A percentile compares a stretch with the other conserved stretches of the same genome.
These are phyloP conservation scores for Plasmodium blacklocki DNA, from an alignment of 169 alveolate species.

Conservation along the genomic window DNA sequence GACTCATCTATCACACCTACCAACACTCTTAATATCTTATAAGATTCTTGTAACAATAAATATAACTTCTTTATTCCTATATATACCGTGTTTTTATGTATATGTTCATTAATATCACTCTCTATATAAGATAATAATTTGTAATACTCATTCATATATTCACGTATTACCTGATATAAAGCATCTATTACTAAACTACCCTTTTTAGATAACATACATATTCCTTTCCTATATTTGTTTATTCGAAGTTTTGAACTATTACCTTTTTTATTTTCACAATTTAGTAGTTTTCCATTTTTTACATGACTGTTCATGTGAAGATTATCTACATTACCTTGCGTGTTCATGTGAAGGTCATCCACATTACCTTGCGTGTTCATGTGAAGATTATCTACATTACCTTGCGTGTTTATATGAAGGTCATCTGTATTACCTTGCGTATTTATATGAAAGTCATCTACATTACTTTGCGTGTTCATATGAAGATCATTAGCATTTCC, in stretches of 20 bases:
- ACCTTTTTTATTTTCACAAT: neutral
- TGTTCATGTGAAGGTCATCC: no score
- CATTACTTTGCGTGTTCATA: no score
- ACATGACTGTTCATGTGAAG: neutral
- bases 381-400: no score
- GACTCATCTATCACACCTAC: slow-evolving; percentile 66
- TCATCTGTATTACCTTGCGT: no score
- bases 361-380: no score
- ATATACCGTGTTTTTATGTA: slow-evolving; percentile 65
- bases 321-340: no score
- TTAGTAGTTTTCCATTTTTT: neutral
- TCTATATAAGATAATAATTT: slow-evolving; percentile 54
- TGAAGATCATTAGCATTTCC: no score
- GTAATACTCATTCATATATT: slow-evolving; percentile 61
- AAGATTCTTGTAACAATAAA: slow-evolving; percentile 41
- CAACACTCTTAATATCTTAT: slow-evolving; percentile 57
- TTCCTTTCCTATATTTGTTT: neutral
- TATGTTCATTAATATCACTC: slow-evolving; percentile 71
- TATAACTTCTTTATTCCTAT: slow-evolving; percentile 51
- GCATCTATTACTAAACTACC: slow-evolving; percentile 70
- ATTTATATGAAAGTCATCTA: no score
- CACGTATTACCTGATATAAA: slow-evolving; percentile 42
- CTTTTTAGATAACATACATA: neutral
- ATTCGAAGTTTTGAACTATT: neutral
- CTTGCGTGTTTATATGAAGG: no score